Conservation (phyloP, 1,284 basidiomycete genomes). For the Omphalotus olearius region DNA sequence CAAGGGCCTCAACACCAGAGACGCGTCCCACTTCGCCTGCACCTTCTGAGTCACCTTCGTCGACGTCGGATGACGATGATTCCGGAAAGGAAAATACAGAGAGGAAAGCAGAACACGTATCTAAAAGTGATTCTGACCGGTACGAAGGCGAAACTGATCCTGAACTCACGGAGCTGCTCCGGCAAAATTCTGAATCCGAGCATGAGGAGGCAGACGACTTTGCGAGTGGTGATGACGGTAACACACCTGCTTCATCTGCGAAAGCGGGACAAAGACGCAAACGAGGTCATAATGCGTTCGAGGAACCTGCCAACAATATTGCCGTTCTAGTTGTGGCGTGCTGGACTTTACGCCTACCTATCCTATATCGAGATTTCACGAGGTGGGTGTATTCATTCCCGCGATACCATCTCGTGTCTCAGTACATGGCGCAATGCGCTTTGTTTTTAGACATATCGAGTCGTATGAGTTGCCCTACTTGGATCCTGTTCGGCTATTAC, state of each 20-base stretch:
- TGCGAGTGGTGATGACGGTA: neutral
- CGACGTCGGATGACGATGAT: constrained; percentile 16
- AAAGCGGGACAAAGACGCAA: constrained; percentile 13
- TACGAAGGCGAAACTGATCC: constrained; percentile 31
- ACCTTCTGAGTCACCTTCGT: constrained; percentile 9
- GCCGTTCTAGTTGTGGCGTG: constrained; percentile 68
- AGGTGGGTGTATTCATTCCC: constrained; percentile 39
- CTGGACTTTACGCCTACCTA: constrained; percentile 75
- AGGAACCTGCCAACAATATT: constrained; percentile 56
- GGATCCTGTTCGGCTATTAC: constrained; percentile 65
- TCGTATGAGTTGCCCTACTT: constrained; percentile 79
- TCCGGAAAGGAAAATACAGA: neutral
- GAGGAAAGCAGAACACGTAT: constrained; percentile 17
- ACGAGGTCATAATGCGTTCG: constrained; percentile 29
- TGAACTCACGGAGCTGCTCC: constrained; percentile 50
- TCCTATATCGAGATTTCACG: constrained; percentile 71
- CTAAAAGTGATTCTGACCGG: constrained; percentile 13
- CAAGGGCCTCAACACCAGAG: neutral
- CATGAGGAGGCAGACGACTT: constrained; percentile 28
- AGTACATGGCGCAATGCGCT: constrained; percentile 2
- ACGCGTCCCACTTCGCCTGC: constrained; percentile 1
- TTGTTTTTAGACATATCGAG: constrained; percentile 58
- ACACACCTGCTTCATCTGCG: neutral
- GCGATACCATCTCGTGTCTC: constrained; percentile 1
- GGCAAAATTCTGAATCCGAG: constrained; percentile 51